Evolutionary conservation across 208 protist species (phyloP), one percentile per base, ranked within the genome.

Genomic region (Naegleria fowleri): DNA sequence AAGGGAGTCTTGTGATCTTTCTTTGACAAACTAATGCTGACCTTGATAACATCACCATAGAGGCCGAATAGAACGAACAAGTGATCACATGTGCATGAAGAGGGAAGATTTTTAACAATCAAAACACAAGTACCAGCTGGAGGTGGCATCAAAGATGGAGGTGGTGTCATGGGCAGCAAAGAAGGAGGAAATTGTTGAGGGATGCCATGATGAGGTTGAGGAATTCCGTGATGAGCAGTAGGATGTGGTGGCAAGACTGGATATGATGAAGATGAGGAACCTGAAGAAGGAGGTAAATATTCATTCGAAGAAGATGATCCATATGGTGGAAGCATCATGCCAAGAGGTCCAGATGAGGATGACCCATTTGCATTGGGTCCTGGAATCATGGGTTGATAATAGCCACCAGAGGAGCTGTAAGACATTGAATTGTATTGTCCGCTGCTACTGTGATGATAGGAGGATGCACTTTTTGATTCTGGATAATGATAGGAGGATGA

Each of bases 1-100:
- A n/a, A n/a, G 2, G 39, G 39, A 79, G 29, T 79, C 16, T 79
- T 79, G 29, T 79, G 16, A 36, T 29, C 29, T 13, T 79, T 79
- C 29, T 29, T 36, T 36, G 67, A 79, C 25, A 79, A 36, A 2
- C 29, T 79, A 58, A 88, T 88, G 6, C 16, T 58, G 33, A 88
- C 43, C 55, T 58, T 88, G 4, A 39, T 39, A 13, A 88, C 85
- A 38, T 88, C 85, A 22, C 85, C 85, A 19, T 88, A 88, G 9
- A 88, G 9, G 0, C 85, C 85, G 29, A 88, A 58, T 29, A 88
- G n/a, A 0, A 58, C n/a, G 40, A 88, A 88, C 22, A 88, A 88
- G 16, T 88, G 85, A 38, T 88, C 43, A 38, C 39, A 58, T 58
- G 85, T 88, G 6, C 9, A 15, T 58, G n/a, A 6, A 0, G 29